Evolutionary conservation across 2,329 filamentous ascomycete genomes (phyloP).

Genomic region (Pseudocercospora pini-densiflorae): DNA sequence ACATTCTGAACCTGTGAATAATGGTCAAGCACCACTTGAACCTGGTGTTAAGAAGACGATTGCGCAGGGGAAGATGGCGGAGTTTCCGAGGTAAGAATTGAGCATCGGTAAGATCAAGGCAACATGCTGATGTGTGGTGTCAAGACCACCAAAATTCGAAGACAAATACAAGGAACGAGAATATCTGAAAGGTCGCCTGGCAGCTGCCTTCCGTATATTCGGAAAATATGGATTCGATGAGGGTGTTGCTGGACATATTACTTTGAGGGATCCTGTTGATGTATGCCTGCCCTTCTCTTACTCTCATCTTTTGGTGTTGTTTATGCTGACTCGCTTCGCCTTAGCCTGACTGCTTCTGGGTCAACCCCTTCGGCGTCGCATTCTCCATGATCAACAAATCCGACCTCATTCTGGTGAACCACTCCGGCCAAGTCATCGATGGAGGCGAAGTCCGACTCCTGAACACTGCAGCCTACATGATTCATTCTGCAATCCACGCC

Average conservation of each 20-base stretch:
- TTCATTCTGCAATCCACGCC: slow-evolving; percentile 49
- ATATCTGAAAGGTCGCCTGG: slow-evolving; percentile 50
- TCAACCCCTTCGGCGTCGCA: slow-evolving; percentile 46
- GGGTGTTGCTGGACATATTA: slow-evolving; percentile 50
- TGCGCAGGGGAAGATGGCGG: slow-evolving; percentile 37
- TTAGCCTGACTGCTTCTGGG: slow-evolving; percentile 40
- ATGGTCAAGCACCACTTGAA: slow-evolving; percentile 37
- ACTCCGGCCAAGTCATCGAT: slow-evolving; percentile 49
- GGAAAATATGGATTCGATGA: slow-evolving; percentile 48
- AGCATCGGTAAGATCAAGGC: no score
- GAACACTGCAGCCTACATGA: slow-evolving; percentile 54
- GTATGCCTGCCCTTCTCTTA: slow-evolving; percentile 2
- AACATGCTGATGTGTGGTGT: not conserved
- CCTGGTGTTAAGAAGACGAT: slow-evolving; percentile 40
- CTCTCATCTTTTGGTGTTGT: not conserved
- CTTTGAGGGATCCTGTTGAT: slow-evolving; percentile 43
- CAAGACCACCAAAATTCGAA: slow-evolving; percentile 40
- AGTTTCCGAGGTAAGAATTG: slow-evolving; percentile 32
- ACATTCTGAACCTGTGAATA: slow-evolving; percentile 35
- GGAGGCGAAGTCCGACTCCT: slow-evolving; percentile 46
- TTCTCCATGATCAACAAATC: slow-evolving; percentile 51
- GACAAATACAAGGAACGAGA: slow-evolving; percentile 46
- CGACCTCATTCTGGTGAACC: slow-evolving; percentile 53
- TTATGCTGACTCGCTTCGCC: slow-evolving; percentile 32
- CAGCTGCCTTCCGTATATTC: slow-evolving; percentile 51